Percentiles rank a stretch among this genome's conserved stretches.
Evolutionary conservation across 2,329 filamentous ascomycete genomes (phyloP).

Genomic region (Didymella arachidicola): DNA sequence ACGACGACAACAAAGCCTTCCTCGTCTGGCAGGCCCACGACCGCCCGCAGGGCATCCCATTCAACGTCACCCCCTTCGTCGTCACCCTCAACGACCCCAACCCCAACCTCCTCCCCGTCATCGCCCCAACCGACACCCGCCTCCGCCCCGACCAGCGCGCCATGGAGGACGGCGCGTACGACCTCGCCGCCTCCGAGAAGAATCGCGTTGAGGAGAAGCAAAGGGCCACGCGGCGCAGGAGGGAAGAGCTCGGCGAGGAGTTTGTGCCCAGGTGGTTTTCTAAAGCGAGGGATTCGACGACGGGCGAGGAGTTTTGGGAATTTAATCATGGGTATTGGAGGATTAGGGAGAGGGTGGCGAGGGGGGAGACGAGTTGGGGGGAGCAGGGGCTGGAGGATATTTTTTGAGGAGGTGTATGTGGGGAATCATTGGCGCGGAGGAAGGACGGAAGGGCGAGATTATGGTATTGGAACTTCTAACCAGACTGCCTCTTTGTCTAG

Average conservation of each 20-base stretch:
- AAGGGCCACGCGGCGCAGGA: slow-evolving; percentile 73
- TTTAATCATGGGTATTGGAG: slow-evolving; percentile 92
- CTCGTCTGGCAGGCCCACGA: slow-evolving; percentile 90
- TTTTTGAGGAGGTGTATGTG: no score
- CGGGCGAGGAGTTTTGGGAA: slow-evolving; percentile 89
- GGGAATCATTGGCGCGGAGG: no score
- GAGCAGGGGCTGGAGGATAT: slow-evolving; percentile 73
- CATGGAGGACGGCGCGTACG: slow-evolving; percentile 99
- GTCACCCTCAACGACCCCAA: slow-evolving; percentile 92
- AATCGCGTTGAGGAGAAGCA: slow-evolving; percentile 93
- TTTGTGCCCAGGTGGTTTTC: slow-evolving; percentile 87
- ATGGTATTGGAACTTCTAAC: no score
- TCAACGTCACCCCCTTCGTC: slow-evolving; percentile 96
- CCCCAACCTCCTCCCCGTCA: slow-evolving; percentile 75
- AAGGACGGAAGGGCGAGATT: no score
- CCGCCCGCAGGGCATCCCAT: slow-evolving; percentile 84
- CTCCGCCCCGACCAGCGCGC: slow-evolving; percentile 92
- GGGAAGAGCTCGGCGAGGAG: slow-evolving; percentile 81
- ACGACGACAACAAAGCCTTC: slow-evolving; percentile 78
- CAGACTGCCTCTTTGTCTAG: no score
- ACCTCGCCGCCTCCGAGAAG: slow-evolving; percentile 91
- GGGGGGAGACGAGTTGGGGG: slow-evolving; percentile 70
- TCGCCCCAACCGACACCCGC: slow-evolving; percentile 94
- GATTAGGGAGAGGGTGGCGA: slow-evolving; percentile 70
- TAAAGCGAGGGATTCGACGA: slow-evolving; percentile 75